These are phyloP conservation scores for Sergeia podlipaevii DNA, from an alignment of 208 protist genomes.

Conservation along the genomic window DNA sequence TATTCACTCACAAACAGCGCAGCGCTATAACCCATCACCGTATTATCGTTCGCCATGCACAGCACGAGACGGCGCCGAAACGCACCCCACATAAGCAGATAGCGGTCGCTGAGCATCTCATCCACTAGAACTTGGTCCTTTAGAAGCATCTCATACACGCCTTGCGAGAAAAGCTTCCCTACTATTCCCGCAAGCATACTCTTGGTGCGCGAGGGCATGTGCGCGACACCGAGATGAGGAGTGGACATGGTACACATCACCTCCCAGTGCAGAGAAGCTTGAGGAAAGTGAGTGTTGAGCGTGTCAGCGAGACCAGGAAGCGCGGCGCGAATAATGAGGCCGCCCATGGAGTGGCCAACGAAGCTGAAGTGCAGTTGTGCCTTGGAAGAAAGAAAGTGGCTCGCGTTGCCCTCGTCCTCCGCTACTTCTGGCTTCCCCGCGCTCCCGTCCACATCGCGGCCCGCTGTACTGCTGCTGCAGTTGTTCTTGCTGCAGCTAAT, in stretches of 20 bases:
- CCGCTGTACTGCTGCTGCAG: too few species aligned
- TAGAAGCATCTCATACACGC: constrained; percentile 43
- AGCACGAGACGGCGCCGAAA: constrained; percentile 34
- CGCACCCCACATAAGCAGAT: constrained; percentile 16
- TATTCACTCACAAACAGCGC: not conserved
- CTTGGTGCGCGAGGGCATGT: constrained; percentile 38
- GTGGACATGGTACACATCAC: constrained; percentile 44
- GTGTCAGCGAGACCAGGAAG: constrained; percentile 23
- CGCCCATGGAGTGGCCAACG: constrained; percentile 58
- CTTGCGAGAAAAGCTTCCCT: constrained; percentile 20
- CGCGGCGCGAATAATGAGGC: constrained; percentile 52
- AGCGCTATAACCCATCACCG: constrained; percentile 37
- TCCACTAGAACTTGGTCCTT: constrained; percentile 11
- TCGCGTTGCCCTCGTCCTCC: not conserved
- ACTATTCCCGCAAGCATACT: constrained; percentile 16
- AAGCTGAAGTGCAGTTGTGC: constrained; percentile 40
- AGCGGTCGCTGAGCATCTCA: constrained; percentile 16
- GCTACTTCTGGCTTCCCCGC: not conserved
- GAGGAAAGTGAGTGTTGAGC: not conserved
- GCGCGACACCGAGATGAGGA: constrained; percentile 40
- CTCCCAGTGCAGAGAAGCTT: constrained; percentile 30
- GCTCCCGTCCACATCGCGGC: too few species aligned
- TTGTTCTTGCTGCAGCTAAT: too few species aligned
- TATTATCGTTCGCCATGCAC: constrained; percentile 27
- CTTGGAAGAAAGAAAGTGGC: not conserved